Conservation (phyloP, 2,329 filamentous ascomycete species). For the Microcyclospora pomicola region DNA sequence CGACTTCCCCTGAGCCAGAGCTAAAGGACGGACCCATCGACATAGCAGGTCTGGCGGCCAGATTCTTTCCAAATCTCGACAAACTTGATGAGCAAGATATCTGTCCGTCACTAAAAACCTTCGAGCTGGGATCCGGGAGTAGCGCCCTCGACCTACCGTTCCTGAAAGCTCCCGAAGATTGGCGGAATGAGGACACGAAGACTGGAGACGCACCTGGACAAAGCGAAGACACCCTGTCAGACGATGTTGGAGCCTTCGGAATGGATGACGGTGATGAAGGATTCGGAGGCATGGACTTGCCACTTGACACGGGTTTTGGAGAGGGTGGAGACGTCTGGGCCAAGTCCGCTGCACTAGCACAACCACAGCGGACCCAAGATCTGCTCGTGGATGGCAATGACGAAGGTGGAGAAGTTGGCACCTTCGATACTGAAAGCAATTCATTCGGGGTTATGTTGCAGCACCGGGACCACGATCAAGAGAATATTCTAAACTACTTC, state of each 20-base stretch:
- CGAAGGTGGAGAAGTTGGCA: constrained; percentile 32
- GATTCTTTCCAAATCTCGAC: constrained; percentile 74
- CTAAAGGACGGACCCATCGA: constrained; percentile 60
- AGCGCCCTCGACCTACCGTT: constrained; percentile 84
- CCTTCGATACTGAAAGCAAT: constrained; percentile 47
- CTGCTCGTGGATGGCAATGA: constrained; percentile 39
- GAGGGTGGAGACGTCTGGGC: constrained; percentile 96
- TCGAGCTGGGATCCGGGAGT: constrained; percentile 77
- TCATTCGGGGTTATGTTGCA: constrained; percentile 70
- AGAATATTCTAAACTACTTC: constrained; percentile 96
- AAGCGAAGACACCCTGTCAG: constrained; percentile 37
- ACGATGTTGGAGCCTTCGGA: constrained; percentile 33
- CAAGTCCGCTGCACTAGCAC: constrained; percentile 71
- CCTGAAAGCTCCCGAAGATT: constrained; percentile 71
- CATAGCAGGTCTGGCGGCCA: constrained; percentile 55
- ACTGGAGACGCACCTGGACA: constrained; percentile 37
- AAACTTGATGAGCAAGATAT: constrained; percentile 75
- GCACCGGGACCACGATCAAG: constrained; percentile 56
- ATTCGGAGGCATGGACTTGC: constrained; percentile 48
- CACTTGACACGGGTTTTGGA: constrained; percentile 67
- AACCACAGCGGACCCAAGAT: constrained; percentile 69
- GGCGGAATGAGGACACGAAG: constrained; percentile 46
- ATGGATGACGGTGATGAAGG: constrained; percentile 57
- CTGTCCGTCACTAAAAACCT: constrained; percentile 86
- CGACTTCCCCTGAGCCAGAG: constrained; percentile 23